Evolutionary conservation across 805 yeast genomes (phyloP), one percentile per base, ranked within the genome.

Genomic region (Cyberlindnera mississippiensis): DNA sequence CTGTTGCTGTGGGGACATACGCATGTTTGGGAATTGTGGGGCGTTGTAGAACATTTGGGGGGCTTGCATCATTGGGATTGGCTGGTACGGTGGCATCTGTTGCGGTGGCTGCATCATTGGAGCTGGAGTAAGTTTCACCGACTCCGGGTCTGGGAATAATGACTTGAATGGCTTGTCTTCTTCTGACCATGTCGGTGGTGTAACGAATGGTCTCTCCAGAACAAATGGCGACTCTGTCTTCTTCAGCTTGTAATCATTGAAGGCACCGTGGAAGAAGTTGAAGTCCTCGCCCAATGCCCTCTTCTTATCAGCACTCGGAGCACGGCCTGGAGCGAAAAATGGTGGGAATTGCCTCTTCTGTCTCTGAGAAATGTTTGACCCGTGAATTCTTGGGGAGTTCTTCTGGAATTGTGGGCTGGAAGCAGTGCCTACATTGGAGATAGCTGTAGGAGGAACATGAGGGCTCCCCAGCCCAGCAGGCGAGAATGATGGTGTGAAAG

Each of bases 131-230:
- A 46, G 39, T 37, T 45, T 49, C 6, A 42, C 4, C 13, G 40
- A 32, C 9, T 50, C 49, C 8, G 42, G 28, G 41, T 68, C 68
- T 3, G 80, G 75, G 62, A 80, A 78, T 30, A 75, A 59, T 14
- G 67, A 62, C 41, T 69, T 73, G 61, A 78, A 77, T 2, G 82
- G 69, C 43, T 75, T 79, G 33, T 77, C 84, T 18, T 73, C 61
- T 3, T 51, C 52, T 28, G 36, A 69, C 95, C 95, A 85, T 0
- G 90, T 82, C 38, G 95, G 95, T 9, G 86, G 81, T 0, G 91
- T 82, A 31, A 71, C 69, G 59, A 75, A 86, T 6, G 93, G 80
- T 52, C 69, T 77, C 50, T 81, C 89, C 46, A 81, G 67, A 17
- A 62, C 52, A 38, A 72, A 67, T 5, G 42, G 22, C n/a, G 62